Evolutionary conservation across 768 basidiomycete genomes (phyloP).

Genomic region (Mycena belliarum): DNA sequence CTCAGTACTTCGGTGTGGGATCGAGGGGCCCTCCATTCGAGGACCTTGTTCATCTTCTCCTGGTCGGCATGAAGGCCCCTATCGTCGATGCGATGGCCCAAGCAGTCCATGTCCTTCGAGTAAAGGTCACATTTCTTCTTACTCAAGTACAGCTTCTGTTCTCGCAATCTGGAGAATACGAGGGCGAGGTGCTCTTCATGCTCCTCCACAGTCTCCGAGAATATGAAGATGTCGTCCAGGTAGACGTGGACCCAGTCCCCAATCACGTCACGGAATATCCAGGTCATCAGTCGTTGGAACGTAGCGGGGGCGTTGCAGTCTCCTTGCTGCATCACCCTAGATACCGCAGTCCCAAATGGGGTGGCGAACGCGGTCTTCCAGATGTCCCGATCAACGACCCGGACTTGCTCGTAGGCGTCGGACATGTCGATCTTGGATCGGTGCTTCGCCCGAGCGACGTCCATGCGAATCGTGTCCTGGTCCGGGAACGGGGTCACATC

Average conservation of each 20-base stretch:
- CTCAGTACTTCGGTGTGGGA: background rate
- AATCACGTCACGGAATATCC: constrained; percentile 38
- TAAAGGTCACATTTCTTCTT: constrained; percentile 27
- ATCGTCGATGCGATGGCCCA: constrained; percentile 31
- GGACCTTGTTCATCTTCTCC: constrained; percentile 9
- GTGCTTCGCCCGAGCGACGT: too few species aligned
- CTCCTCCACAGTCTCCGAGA: constrained; percentile 35
- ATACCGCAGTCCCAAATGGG: background rate
- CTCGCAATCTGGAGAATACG: constrained; percentile 31
- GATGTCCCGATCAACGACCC: constrained; percentile 24
- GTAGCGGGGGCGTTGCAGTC: constrained; percentile 50
- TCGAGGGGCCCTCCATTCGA: background rate
- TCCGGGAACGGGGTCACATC: too few species aligned
- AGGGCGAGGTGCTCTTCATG: constrained; percentile 35
- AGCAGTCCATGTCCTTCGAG: constrained; percentile 17
- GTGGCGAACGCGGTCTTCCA: constrained; percentile 29
- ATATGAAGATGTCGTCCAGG: constrained; percentile 47
- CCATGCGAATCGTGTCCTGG: too few species aligned
- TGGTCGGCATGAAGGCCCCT: constrained; percentile 30
- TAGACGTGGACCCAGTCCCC: constrained; percentile 43
- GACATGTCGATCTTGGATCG: constrained; percentile 32
- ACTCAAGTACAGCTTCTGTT: constrained; percentile 34
- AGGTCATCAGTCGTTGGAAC: constrained; percentile 45
- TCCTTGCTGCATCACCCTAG: constrained; percentile 25
- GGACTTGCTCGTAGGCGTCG: constrained; percentile 37